Evolutionary conservation across 2,329 filamentous ascomycete genomes (phyloP), one percentile per base, ranked within the genome.

Genomic region (Teratosphaeria destructans): DNA sequence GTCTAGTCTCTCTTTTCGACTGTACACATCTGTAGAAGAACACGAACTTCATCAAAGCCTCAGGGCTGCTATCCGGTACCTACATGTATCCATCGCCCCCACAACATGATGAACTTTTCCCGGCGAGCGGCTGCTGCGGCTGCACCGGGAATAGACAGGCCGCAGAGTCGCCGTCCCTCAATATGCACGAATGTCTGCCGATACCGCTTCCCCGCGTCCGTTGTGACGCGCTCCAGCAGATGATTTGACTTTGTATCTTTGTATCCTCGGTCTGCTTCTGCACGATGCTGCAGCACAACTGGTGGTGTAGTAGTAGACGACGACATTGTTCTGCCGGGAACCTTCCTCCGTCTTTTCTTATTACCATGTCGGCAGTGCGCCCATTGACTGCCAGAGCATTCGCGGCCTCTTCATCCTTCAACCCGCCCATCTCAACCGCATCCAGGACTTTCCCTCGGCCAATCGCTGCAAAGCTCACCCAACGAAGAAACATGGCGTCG

Each of bases 401-500:
- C n/a, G 43, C 43, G 43, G 43, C 43, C 6, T 49, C 43, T 23
- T 49, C 43, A 23, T 49, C 43, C n/a, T 11, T 49, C 43, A 49
- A 2, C 10, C 3, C 43, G 43, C 43, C 43, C 43, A 49, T 49
- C 6, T 23, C 43, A 23, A 49, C 43, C 23, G 43, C 19, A 19
- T 49, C 43, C 43, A 49, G 43, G 43, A 49, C n/a, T 11, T 49
- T 49, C 19, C 66, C 68, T 35, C 62, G 68, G 58, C 68, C 69
- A 56, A 58, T 71, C 56, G 68, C 69, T 39, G 69, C 70, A 49
- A 70, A 67, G 60, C 61, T 73, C 59, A 62, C 68, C 52, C 71
- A 73, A 57, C 68, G 72, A 57, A 67, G 72, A 66, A 73, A 60
- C 64, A 73, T 74, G 72, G 71, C 72, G 52, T 69, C 72, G 52